Percentiles rank a stretch among this genome's conserved stretches.
Conservation (phyloP, 176 grass and related monocot species). For the Aegilops longissima region DNA sequence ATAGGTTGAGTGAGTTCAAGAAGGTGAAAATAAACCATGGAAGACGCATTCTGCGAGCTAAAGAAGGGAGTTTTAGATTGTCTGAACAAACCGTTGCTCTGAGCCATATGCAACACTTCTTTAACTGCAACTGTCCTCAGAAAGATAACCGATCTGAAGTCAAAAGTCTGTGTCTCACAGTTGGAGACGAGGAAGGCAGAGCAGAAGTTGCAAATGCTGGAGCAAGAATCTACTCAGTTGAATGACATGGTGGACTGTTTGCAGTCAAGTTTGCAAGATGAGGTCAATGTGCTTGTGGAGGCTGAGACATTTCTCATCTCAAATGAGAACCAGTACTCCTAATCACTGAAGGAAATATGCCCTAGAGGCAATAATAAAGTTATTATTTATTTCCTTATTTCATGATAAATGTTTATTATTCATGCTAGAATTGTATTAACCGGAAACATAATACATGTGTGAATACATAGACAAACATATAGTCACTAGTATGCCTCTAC, state of each 20-base stretch:
- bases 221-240: conserved; percentile 42
- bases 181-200: conserved; percentile 28
- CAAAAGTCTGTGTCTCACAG: neutral
- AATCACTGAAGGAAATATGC: too few species aligned
- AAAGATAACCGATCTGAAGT: conserved; percentile 2
- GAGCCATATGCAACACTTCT: conserved; percentile 38
- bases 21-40: conserved; percentile 34
- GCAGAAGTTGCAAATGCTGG: conserved; percentile 29
- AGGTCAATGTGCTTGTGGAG: neutral
- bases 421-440: too few species aligned
- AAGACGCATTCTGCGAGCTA: conserved; percentile 38
- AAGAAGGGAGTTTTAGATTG: conserved; percentile 43
- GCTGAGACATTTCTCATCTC: neutral
- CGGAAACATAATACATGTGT: too few species aligned
- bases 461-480: too few species aligned
- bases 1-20: conserved; percentile 42
- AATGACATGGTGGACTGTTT: conserved; percentile 10
- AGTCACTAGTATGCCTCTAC: too few species aligned
- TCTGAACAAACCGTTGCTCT: conserved; percentile 37
- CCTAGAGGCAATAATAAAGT: too few species aligned
- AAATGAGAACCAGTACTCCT: neutral
- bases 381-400: too few species aligned
- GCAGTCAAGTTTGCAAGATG: conserved; percentile 22
- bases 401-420: too few species aligned
- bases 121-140: conserved; percentile 19